These are phyloP conservation scores for Phylloporus arenicola DNA, from an alignment of 768 basidiomycete species.

Conservation along the genomic window DNA sequence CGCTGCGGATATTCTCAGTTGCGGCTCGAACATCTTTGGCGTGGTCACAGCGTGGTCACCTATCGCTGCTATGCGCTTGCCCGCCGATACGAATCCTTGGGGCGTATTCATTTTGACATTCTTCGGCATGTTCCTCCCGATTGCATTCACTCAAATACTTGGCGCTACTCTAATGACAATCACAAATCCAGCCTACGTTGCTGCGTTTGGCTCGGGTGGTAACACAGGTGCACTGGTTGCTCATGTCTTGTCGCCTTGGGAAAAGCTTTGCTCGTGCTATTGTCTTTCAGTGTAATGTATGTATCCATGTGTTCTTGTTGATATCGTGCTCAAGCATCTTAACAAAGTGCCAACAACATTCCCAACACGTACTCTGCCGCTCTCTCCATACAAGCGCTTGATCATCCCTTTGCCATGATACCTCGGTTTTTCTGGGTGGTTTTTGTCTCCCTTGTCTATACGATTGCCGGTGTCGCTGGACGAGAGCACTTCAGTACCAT, in stretches of 20 bases:
- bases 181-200: conserved; percentile 34
- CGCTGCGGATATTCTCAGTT: conserved; percentile 45
- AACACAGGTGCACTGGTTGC: conserved; percentile 42
- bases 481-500: conserved; percentile 42
- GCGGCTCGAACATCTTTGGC: conserved; percentile 49
- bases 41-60: conserved; percentile 46
- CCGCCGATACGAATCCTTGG: conserved; percentile 36
- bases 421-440: conserved; percentile 45
- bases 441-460: conserved; percentile 35
- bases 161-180: conserved; percentile 42
- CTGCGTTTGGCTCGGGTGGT: conserved; percentile 36
- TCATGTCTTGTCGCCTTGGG: conserved; percentile 42
- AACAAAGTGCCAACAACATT: conserved; percentile 35
- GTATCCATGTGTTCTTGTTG: conserved; percentile 7
- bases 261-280: conserved; percentile 38
- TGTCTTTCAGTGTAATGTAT: conserved; percentile 39
- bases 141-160: conserved; percentile 33
- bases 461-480: conserved; percentile 37
- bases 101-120: conserved; percentile 47
- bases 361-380: conserved; percentile 44
- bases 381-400: conserved; percentile 42
- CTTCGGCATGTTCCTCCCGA: conserved; percentile 46
- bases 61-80: conserved; percentile 46
- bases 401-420: conserved; percentile 38
- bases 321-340: not conserved